Conservation (phyloP, 441 rosid species). For the Theobroma grandiflorum region DNA sequence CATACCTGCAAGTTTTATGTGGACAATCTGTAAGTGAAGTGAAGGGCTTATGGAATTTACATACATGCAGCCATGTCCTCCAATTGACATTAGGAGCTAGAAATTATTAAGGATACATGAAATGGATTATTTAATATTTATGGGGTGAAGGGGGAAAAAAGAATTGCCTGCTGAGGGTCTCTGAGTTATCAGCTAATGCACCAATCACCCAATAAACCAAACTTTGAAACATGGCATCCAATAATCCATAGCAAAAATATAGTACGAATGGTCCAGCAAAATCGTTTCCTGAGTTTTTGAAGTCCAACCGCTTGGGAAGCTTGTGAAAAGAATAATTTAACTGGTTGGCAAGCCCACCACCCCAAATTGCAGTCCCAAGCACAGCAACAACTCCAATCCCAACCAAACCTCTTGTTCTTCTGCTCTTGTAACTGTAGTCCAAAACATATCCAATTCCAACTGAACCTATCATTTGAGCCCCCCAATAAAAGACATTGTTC, state of each 20-base stretch:
- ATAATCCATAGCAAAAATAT: conserved; percentile 58
- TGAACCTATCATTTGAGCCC: conserved; percentile 71
- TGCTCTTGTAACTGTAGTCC: conserved; percentile 62
- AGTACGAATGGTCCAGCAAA: conserved; percentile 64
- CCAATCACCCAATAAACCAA: conserved; percentile 73
- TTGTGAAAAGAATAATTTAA: conserved; percentile 40
- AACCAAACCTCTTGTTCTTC: conserved; percentile 59
- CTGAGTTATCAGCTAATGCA: conserved; percentile 64
- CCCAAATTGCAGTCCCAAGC: conserved; percentile 67
- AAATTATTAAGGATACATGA: not conserved
- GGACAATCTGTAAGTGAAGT: not conserved
- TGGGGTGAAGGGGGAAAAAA: not conserved
- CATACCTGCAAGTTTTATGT: conserved; percentile 48
- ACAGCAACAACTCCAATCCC: conserved; percentile 57
- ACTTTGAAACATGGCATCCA: conserved; percentile 71
- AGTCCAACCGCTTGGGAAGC: conserved; percentile 51
- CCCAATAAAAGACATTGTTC: conserved; percentile 73
- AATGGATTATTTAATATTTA: not conserved
- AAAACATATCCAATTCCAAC: conserved; percentile 55
- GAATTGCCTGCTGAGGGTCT: conserved; percentile 68
- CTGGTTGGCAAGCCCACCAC: conserved; percentile 67
- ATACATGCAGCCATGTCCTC: not conserved
- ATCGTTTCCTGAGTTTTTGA: conserved; percentile 48
- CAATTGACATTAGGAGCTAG: too few species aligned
- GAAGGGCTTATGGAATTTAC: not conserved